Base-by-base conservation (phyloP, 1,139 yeast species). In the Hanseniaspora sp. region DNA sequence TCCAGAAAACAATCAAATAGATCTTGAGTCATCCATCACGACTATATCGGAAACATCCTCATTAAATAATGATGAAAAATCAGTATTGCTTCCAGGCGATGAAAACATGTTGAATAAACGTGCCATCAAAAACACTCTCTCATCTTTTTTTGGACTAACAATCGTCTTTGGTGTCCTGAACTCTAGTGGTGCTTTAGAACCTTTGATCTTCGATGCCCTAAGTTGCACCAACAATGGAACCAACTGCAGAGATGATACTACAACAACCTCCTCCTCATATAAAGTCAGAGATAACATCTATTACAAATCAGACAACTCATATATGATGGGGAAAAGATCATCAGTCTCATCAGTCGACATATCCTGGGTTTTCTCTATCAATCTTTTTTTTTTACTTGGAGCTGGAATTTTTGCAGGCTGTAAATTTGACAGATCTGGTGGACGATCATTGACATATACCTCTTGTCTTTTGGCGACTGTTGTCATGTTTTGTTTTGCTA, bases 291-390 rank as follows among this genome's bases (percentile, higher is more conserved):
- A 23, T 4, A 23, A 23, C 4, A 2, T 23, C 2, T 23, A 23
- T 23, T 23, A 23, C 4, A 23, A 23, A 23, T 23, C 23, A 23
- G 4, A 23, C 4, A 23, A 23, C 4, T 23, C 4, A 23, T 3
- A 23, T 23, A 23, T 23, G 4, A 23, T 23, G 23, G 23, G 23
- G 23, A 23, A 23, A 23, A 3, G n/a, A 37, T 37, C 15, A 7
- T 73, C 82, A 1, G 72, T 74, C 3, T 44, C 49, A 3, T 38
- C 54, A 15, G 54, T 45, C 7, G 23, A 51, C 9, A 74, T 80
- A 0, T 79, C 87, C 7, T 83, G 90, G 92, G 78, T 84, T 51
- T 82, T 83, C 63, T 79, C 88, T 2, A 68, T 83, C n/a, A 81
- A 77, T 61, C 63, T 81, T 38, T 79, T 82, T 23, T 69, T 81